Percentiles rank a stretch among this genome's conserved stretches.
These are phyloP conservation scores for Teunomyces panamensis DNA, from an alignment of 805 yeast genomes.

Conservation along the genomic window DNA sequence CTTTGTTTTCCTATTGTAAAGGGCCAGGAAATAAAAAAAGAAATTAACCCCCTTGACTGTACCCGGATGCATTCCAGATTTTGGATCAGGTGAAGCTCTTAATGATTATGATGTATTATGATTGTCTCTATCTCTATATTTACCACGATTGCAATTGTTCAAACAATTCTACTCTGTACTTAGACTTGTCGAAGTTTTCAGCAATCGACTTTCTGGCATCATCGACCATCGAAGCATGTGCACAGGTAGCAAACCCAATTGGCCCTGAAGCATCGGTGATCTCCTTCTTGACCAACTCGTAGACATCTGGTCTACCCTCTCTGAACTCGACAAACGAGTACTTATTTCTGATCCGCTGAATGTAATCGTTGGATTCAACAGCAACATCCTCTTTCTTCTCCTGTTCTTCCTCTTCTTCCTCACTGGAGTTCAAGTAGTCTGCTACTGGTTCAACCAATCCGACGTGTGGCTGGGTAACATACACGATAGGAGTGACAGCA, in stretches of 20 bases:
- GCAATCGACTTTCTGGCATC: conserved; percentile 27
- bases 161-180: conserved; percentile 33
- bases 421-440: conserved; percentile 4
- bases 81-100: too few species aligned
- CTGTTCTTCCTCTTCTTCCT: conserved; percentile 13
- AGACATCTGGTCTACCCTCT: conserved; percentile 43
- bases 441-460: conserved; percentile 13
- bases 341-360: conserved; percentile 14
- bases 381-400: conserved; percentile 9
- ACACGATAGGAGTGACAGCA: conserved; percentile 36
- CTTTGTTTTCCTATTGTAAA: too few species aligned
- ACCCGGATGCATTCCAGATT: too few species aligned
- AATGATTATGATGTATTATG: neutral
- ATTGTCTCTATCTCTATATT: neutral
- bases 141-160: conserved; percentile 38
- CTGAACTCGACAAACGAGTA: conserved; percentile 40
- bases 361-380: conserved; percentile 11
- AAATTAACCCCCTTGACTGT: too few species aligned
- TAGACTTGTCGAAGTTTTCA: conserved; percentile 21
- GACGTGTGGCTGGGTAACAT: conserved; percentile 35
- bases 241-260: conserved; percentile 49
- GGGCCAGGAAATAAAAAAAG: too few species aligned
- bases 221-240: conserved; percentile 44
- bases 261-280: conserved; percentile 35
- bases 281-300: conserved; percentile 33